Evolutionary conservation across 2,329 filamentous ascomycete species (phyloP), one percentile per base, ranked within the genome.

Genomic region (Metarhizium robertsii): DNA sequence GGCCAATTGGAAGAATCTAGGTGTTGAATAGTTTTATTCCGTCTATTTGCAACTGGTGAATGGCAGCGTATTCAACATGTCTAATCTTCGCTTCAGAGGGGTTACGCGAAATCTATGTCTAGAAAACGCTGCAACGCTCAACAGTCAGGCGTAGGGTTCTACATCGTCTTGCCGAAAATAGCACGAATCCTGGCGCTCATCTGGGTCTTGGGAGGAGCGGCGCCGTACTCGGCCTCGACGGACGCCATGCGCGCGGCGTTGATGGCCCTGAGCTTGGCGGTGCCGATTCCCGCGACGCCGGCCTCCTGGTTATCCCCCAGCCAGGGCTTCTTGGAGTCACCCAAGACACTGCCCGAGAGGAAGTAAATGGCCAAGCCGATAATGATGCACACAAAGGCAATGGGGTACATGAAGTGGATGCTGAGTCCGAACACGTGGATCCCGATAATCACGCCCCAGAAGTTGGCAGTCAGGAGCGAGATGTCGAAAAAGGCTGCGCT

Each of bases 401-500:
- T 88, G 5, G 94, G 92, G 73, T 99, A 99, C 73, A 96, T 79
- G 78, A 83, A 96, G 73, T 96, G 88, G 56, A 99, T 83, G 45
- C 72, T 72, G 63, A 88, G 82, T 48, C 86, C 83, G 66, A 99
- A 95, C 51, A 97, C 88, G 67, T 86, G 81, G 62, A 95, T 83
- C 52, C 94, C 94, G 63, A 99, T 92, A 62, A 95, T 87, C 59
- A 95, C 87, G 61, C 91, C 92, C 94, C 94, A 99, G 75, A 97
- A 97, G 73, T 95, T 96, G 64, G 86, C 90, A 2, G 94, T 97
- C 58, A 99, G 78, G 61, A 99, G 77, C 7, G 88, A 92, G 65
- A 97, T 95, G 72, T 99, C 95, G 77, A 96, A 95, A 74, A 99
- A 96, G 20, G 92, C 92, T 2, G 94, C 94, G 16, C 84, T 88